These are phyloP conservation scores for Aspergillus incahuasiensis DNA, from an alignment of 495 filamentous ascomycete genomes.

Conservation along the genomic window DNA sequence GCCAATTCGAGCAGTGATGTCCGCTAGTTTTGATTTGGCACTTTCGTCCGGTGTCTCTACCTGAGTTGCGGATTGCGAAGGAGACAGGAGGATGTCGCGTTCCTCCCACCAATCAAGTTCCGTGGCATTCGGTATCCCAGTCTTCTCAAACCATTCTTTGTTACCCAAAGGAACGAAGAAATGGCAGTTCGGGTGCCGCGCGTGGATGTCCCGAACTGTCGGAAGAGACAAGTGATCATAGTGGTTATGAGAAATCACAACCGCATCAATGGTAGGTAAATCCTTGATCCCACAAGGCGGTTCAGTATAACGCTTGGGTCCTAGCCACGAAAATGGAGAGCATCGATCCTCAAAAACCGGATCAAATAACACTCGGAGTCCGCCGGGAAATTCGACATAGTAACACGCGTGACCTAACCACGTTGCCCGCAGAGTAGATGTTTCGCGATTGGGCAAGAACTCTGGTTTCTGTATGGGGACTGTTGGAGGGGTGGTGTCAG, in stretches of 20 bases:
- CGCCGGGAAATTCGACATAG: slow-evolving; percentile 84
- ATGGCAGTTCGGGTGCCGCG: slow-evolving; percentile 70
- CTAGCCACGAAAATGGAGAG: slow-evolving; percentile 64
- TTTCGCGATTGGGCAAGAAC: slow-evolving; percentile 60
- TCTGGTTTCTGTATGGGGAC: slow-evolving; percentile 64
- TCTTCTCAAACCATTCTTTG: slow-evolving; percentile 72
- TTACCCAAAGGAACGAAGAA: slow-evolving; percentile 91
- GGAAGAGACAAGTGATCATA: slow-evolving; percentile 88
- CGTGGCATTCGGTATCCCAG: slow-evolving; percentile 67
- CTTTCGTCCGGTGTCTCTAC: slow-evolving; percentile 28
- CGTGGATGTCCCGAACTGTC: slow-evolving; percentile 64
- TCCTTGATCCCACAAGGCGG: slow-evolving; percentile 73
- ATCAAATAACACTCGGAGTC: slow-evolving; percentile 88
- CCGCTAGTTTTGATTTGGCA: slow-evolving; percentile 20
- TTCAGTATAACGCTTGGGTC: slow-evolving; percentile 78
- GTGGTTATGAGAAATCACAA: slow-evolving; percentile 89
- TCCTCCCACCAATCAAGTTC: slow-evolving; percentile 98
- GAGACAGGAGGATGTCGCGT: slow-evolving; percentile 61
- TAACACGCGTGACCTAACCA: slow-evolving; percentile 98
- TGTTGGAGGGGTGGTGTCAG: slow-evolving; percentile 61
- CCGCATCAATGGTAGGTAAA: slow-evolving; percentile 78
- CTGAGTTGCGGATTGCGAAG: slow-evolving; percentile 21
- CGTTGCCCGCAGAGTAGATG: slow-evolving; percentile 70
- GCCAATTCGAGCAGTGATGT: slow-evolving; percentile 70
- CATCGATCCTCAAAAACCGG: slow-evolving; percentile 91